These are phyloP conservation scores for Boletales sp. DNA, from an alignment of 768 basidiomycete genomes.

Conservation along the genomic window DNA sequence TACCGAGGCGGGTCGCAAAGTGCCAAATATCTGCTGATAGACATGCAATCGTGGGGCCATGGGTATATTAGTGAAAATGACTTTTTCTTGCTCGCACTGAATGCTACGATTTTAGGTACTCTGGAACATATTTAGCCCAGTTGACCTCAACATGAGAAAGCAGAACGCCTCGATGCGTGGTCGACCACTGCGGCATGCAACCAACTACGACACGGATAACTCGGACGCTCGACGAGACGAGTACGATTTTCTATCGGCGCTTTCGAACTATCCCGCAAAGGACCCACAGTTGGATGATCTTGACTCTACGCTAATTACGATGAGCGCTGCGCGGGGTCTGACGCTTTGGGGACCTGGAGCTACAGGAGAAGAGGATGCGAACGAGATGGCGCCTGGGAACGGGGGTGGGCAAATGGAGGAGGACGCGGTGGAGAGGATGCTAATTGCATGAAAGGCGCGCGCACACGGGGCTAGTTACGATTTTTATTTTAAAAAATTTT, in stretches of 20 bases:
- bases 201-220: slow-evolving; percentile 9
- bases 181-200: slow-evolving; percentile 20
- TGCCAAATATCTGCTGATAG: slow-evolving; percentile 47
- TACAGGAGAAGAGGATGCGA: not conserved
- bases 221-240: slow-evolving; percentile 34
- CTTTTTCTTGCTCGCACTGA: not conserved
- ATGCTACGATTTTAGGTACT: slow-evolving; percentile 36
- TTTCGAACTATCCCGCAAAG: slow-evolving; percentile 41
- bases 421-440: slow-evolving; percentile 21
- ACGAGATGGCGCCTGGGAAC: not conserved
- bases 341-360: slow-evolving; percentile 41
- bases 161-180: slow-evolving; percentile 42
- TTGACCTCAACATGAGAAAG: slow-evolving; percentile 34
- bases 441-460: not conserved
- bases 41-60: slow-evolving; percentile 49
- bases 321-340: slow-evolving; percentile 45
- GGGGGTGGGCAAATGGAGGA: slow-evolving; percentile 8
- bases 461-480: too few species aligned
- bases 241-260: slow-evolving; percentile 49
- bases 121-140: slow-evolving; percentile 40
- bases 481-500: too few species aligned
- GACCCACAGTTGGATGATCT: slow-evolving; percentile 43
- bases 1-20: slow-evolving; percentile 41
- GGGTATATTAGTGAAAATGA: slow-evolving; percentile 39
- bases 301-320: slow-evolving; percentile 45